Evolutionary conservation across 768 basidiomycete genomes (phyloP), one percentile per base, ranked within the genome.

Genomic region (Amanita phalloides): DNA sequence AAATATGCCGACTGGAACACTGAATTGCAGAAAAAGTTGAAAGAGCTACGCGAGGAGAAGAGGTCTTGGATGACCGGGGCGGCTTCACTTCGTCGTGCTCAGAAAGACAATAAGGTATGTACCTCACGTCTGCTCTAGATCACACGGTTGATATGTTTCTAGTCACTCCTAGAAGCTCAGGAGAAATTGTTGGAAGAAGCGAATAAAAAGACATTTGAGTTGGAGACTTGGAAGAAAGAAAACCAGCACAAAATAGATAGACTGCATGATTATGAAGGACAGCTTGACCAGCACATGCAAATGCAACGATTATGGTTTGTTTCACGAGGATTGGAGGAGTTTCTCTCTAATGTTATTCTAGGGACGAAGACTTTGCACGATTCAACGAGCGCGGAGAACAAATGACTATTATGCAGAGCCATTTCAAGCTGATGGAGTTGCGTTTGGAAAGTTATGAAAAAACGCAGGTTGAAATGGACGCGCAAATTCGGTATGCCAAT

Each of bases 1-100:
- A 85, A 86, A 58, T 90, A 88, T 60, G 77, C 79, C 2, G 87
- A 90, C 53, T 94, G 89, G 86, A 90, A 90, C 57, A 75, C 71
- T 3, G 82, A 90, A 54, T 66, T 93, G n/a, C 82, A 87, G 60
- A 81, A 82, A 53, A 87, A 86, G 62, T 68, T 91, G 51, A 78
- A 75, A 50, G 80, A 81, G 45, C 72, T 89, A 45, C 74, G 89
- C 45, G 86, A 89, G 47, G 86, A 93, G 62, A 90, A 89, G 65
- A 83, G 80, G 61, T 68, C 71, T 3, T 92, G 90, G 87, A 72
- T 79, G 37, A 68, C 68, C 0, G 89, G 92, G 59, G 81, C 84
- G 13, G 79, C 81, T 5, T 67, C 70, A 8, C 71, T 94, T 52
- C 78, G 86, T 11, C 77, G 77, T 6, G 80, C 80, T 26, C 76